phyloP scores from a whole-genome alignment of 768 basidiomycete genomes.

The Phylloporus rhodoxanthus region DNA sequence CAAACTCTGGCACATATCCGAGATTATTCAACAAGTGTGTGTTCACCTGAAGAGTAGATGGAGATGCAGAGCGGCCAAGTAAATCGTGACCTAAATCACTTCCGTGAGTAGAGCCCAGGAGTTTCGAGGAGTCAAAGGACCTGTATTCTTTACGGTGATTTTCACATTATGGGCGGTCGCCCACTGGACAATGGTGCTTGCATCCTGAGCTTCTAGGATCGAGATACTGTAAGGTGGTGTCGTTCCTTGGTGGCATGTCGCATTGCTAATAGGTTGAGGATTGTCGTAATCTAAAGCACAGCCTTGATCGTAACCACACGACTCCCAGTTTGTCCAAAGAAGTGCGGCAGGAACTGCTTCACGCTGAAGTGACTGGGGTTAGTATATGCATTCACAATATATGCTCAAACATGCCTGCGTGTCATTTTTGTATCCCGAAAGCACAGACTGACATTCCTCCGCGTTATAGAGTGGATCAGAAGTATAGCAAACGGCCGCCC shows the following conservation, averaged over 20 bases:
- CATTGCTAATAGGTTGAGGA: conserved; percentile 12
- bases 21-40: conserved; percentile 15
- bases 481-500: conserved; percentile 20
- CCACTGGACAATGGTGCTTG: conserved; percentile 18
- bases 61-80: conserved; percentile 20
- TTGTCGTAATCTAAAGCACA: conserved; percentile 17
- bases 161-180: conserved; percentile 17
- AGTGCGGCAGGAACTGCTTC: conserved; percentile 16
- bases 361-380: conserved; percentile 13
- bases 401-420: conserved; percentile 7
- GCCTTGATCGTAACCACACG: conserved; percentile 13
- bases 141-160: conserved; percentile 21
- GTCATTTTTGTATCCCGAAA: conserved; percentile 13
- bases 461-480: conserved; percentile 15
- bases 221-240: conserved; percentile 18
- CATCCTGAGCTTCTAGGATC: conserved; percentile 17
- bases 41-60: conserved; percentile 21
- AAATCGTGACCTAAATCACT: conserved; percentile 16
- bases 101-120: not conserved
- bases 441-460: conserved; percentile 12
- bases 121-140: conserved; percentile 1
- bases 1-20: conserved; percentile 13
- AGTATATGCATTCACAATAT: not conserved
- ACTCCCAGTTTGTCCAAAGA: conserved; percentile 22
- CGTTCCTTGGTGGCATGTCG: conserved; percentile 16